Base-by-base conservation (phyloP, 1,284 basidiomycete genomes). In the Cutaneotrichosporon cyanovorans region DNA sequence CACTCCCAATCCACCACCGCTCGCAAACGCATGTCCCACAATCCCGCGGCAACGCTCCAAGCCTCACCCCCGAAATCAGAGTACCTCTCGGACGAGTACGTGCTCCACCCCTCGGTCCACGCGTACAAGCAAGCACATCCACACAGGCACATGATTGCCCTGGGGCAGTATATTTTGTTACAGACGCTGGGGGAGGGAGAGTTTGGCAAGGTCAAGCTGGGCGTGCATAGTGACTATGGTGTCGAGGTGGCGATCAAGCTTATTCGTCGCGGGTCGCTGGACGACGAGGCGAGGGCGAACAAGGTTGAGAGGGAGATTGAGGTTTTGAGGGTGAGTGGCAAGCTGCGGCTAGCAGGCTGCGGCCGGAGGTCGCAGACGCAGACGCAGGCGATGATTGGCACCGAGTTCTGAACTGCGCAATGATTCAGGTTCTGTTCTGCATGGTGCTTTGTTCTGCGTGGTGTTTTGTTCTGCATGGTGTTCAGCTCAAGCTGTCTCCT, bases 221-320 rank as follows among this genome's bases (percentile, higher is more conserved):
- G 95, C 9, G 78, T 99, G 38, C 93, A 98, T 69, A 78, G 77
- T 56, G 84, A 88, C 56, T 97, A 87, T 82, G 93, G 91, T 22
- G 92, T 97, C 69, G 93, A 98, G 69, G 92, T 96, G n/a, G 95
- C 95, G 14, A 91, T 98, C 68, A 99, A 99, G 76, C 78, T 99
- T 56, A 97, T 98, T 64, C 82, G 92, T 51, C 76, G 91, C 40
- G 90, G 91, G 28, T 95, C 87, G 69, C 83, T 98, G 50, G 92
- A 95, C 59, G 84, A 81, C 45, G 78, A 83, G 28, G 80, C 86
- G 18, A 79, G 90, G 46, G 88, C 95, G 79, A 84, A 83, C 60
- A 98, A 99, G 74, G 91, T 98, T 25, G 88, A 95, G 69, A 79
- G 95, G 48, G 95, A 99, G 75, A 98, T 99, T 58, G 89, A 95